Base-by-base conservation (phyloP, 257 asterid species). In the Rehmannia glutinosa region DNA sequence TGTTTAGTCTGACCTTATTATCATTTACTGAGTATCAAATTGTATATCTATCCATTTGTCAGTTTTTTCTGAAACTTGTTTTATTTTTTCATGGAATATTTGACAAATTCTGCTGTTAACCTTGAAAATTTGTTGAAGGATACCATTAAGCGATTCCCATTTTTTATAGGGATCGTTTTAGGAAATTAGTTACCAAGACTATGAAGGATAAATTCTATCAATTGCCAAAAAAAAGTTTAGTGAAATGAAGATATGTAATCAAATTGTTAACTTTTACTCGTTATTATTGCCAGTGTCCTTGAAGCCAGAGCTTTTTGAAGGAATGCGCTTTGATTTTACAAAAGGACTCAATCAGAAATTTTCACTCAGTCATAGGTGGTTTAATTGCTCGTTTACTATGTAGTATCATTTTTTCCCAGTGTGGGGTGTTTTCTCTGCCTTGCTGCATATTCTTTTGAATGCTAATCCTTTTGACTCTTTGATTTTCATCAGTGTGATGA, bases 271-370 rank as follows among this genome's bases (percentile, higher is more conserved):
- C 73, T 38, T 68, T 17, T 28, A 23, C 59, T 70, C 27, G 42
- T 25, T 68, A 50, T 78, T 58, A 38, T 61, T 84, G 73, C 67
- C 92, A 94, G 99, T 89, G 99, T 88, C 99, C 55, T 82, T 94
- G 88, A 94, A 91, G 91, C 98, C 99, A 0, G 99, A 94, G 69
- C 85, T 86, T 21, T 94, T 94, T 78, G 99, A 94, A 85, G 99
- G 99, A 53, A 25, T 94, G 88, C 97, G 97, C 30, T 89, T 94
- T 78, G 99, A 94, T 78, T 94, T 94, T 77, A 81, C 95, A 1
- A 91, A 84, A 80, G 96, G 91, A 77, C 91, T 94, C 74, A 94
- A 94, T 79, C 98, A 80, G 80, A 91, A 80, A 55, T 94, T 94
- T 58, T 85, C 95, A 17, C 95, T 94, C 75, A 91, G 99, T 65